phyloP scores from a whole-genome alignment of 208 protist species.

The Trypanosoma rangeli region DNA sequence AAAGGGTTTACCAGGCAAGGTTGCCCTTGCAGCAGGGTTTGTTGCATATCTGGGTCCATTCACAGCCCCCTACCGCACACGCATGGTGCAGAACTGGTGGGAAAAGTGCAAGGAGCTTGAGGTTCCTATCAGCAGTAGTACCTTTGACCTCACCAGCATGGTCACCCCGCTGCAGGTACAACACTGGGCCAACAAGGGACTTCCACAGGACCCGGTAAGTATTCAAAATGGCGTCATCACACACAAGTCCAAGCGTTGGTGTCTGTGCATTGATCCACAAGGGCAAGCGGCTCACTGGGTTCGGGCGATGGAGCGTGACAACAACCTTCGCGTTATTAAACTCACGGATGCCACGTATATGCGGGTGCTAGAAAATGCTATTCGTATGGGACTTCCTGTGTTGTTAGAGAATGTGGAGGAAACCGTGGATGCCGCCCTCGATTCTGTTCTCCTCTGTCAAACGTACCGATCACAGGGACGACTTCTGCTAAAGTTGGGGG shows the following conservation, averaged over 20 bases:
- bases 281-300: slow-evolving; percentile 96
- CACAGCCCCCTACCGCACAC: slow-evolving; percentile 81
- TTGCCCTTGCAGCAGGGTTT: slow-evolving; percentile 87
- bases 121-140: slow-evolving; percentile 66
- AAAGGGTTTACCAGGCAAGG: slow-evolving; percentile 62
- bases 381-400: slow-evolving; percentile 94
- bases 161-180: slow-evolving; percentile 92
- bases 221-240: slow-evolving; percentile 93
- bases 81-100: slow-evolving; percentile 73
- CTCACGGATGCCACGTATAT: slow-evolving; percentile 92
- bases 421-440: slow-evolving; percentile 95
- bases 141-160: slow-evolving; percentile 87
- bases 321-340: slow-evolving; percentile 92
- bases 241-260: slow-evolving; percentile 91
- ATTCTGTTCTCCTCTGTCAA: slow-evolving; percentile 95
- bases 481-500: slow-evolving; percentile 92
- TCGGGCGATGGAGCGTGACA: slow-evolving; percentile 90
- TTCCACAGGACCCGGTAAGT: slow-evolving; percentile 94
- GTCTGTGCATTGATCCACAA: slow-evolving; percentile 94
- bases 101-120: slow-evolving; percentile 54
- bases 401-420: slow-evolving; percentile 96
- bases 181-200: slow-evolving; percentile 92
- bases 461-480: slow-evolving; percentile 91
- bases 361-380: slow-evolving; percentile 93
- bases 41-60: slow-evolving; percentile 94